Evolutionary conservation across 2,329 filamentous ascomycete species (phyloP).

Genomic region (Diplocarpon rosae): DNA sequence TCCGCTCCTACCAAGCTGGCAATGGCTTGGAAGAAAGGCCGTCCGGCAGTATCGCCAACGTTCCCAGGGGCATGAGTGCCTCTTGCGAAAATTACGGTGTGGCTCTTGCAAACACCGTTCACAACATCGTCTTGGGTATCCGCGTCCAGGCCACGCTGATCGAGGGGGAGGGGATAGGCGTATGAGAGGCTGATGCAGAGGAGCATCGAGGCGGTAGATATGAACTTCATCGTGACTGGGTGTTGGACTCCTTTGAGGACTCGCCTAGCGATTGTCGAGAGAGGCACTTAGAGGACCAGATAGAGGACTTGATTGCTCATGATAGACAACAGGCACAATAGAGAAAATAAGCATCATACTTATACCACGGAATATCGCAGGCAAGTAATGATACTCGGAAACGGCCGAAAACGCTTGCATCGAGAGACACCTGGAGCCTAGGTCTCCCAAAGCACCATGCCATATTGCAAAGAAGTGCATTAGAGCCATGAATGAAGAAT

Average conservation of each 20-base stretch:
- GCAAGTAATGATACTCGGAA: too few species aligned
- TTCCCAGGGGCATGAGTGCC: slow-evolving; percentile 43
- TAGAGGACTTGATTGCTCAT: too few species aligned
- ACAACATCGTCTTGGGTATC: slow-evolving; percentile 18
- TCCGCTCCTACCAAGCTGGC: slow-evolving; percentile 31
- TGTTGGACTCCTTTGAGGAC: neutral
- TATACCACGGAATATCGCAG: too few species aligned
- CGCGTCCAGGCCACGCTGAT: neutral
- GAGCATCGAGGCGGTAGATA: neutral
- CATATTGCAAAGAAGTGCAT: too few species aligned
- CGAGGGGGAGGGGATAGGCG: neutral
- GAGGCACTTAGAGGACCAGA: neutral
- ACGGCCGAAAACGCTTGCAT: too few species aligned
- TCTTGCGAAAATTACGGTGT: slow-evolving; percentile 45
- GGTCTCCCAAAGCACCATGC: too few species aligned
- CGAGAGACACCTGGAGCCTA: too few species aligned
- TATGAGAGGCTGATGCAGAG: neutral
- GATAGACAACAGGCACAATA: too few species aligned
- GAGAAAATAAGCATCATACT: too few species aligned
- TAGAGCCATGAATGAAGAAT: too few species aligned
- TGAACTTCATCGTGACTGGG: neutral
- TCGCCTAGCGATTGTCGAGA: neutral
- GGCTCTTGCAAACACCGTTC: slow-evolving; percentile 30
- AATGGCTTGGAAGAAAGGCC: slow-evolving; percentile 39
- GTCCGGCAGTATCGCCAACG: slow-evolving; percentile 38